phyloP scores from a whole-genome alignment of 2,329 filamentous ascomycete species.

The Macrophomina pseudophaseolina region DNA sequence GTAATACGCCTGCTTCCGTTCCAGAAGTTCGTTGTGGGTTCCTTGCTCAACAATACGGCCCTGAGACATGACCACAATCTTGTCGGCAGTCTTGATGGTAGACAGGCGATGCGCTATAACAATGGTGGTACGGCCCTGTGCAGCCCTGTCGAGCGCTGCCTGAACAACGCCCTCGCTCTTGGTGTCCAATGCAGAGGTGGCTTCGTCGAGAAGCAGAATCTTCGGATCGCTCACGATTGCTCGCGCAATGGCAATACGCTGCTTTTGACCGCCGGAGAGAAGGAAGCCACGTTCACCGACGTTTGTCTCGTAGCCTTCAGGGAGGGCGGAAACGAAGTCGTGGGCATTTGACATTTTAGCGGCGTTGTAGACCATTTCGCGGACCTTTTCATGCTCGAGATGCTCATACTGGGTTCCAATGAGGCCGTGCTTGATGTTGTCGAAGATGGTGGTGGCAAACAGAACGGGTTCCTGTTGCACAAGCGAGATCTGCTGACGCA shows the following conservation, averaged over 20 bases:
- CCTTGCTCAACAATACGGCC: constrained; percentile 86
- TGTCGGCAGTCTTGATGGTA: constrained; percentile 88
- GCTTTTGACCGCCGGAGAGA: constrained; percentile 89
- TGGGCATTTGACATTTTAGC: constrained; percentile 89
- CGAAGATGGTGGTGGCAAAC: constrained; percentile 82
- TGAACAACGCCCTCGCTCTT: constrained; percentile 93
- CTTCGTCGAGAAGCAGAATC: constrained; percentile 87
- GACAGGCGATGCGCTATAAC: constrained; percentile 90
- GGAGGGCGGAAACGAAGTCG: constrained; percentile 78
- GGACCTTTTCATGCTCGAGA: constrained; percentile 67
- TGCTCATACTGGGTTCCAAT: constrained; percentile 78
- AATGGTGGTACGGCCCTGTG: constrained; percentile 85
- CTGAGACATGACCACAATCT: constrained; percentile 85
- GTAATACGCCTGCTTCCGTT: constrained; percentile 72
- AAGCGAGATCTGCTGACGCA: constrained; percentile 85
- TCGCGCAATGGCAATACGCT: constrained; percentile 87
- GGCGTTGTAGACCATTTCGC: constrained; percentile 72
- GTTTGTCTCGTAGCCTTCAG: constrained; percentile 86
- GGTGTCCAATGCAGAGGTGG: constrained; percentile 87
- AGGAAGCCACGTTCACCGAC: constrained; percentile 90
- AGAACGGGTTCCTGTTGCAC: constrained; percentile 89
- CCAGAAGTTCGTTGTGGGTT: constrained; percentile 77
- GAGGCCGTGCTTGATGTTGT: constrained; percentile 85
- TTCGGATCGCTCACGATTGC: constrained; percentile 87
- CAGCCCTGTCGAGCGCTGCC: constrained; percentile 81